Percentiles rank a stretch among this genome's conserved stretches.
Evolutionary conservation across 78 protist species (phyloP).

Genomic region (Isochrysis galbana): DNA sequence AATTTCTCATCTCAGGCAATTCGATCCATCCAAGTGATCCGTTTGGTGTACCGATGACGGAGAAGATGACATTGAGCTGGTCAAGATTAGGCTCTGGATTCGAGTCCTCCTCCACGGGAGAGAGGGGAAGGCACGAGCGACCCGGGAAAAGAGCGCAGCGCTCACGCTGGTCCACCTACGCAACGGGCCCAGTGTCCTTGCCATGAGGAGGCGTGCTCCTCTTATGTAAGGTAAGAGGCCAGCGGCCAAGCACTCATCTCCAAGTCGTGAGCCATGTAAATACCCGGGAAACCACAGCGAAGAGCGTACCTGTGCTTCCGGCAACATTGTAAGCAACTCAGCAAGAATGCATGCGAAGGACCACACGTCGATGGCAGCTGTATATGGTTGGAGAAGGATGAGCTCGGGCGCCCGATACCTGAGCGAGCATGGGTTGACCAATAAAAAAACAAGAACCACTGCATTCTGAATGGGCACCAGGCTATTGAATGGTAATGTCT

Average conservation of each 20-base stretch:
- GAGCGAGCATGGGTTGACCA: too few species aligned
- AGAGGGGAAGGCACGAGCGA: neutral
- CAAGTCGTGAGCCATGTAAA: too few species aligned
- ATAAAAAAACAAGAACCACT: too few species aligned
- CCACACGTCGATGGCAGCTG: conserved; percentile 16
- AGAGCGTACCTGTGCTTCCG: neutral
- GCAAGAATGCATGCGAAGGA: neutral
- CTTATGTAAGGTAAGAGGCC: too few species aligned
- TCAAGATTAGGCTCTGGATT: neutral
- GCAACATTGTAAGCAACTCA: conserved; percentile 12
- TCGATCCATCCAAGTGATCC: neutral
- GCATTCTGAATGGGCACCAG: too few species aligned
- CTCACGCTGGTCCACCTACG: neutral
- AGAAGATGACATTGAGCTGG: neutral
- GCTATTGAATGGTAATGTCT: neutral
- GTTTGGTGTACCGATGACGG: neutral
- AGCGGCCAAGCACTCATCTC: too few species aligned
- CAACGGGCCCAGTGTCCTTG: too few species aligned
- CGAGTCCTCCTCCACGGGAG: neutral
- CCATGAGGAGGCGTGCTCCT: too few species aligned
- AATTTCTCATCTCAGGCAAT: neutral
- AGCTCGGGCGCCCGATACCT: conserved; percentile 16
- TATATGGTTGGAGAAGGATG: conserved; percentile 4
- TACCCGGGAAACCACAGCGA: too few species aligned
- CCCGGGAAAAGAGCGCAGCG: conserved; percentile 13